Conservation (phyloP, 345 rosid genomes). For the Kandelia obovata region DNA sequence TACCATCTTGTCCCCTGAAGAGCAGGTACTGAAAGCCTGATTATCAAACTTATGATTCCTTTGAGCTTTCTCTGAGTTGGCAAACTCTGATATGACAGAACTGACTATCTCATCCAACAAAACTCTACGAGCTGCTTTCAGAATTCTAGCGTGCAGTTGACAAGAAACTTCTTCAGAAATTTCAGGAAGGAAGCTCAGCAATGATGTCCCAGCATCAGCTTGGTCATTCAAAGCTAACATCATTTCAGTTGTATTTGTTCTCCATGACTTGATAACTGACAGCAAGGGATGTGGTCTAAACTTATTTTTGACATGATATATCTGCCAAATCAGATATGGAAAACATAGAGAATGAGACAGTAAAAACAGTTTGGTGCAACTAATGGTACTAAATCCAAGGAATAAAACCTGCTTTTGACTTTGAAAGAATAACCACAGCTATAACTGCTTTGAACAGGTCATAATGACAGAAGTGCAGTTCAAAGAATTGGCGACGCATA, state of each 20-base stretch:
- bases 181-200: constrained; percentile 40
- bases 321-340: constrained; percentile 42
- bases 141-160: constrained; percentile 73
- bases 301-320: constrained; percentile 59
- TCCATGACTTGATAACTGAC: constrained; percentile 54
- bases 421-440: no score
- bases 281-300: constrained; percentile 47
- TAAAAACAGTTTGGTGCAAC: neutral
- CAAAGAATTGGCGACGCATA: neutral
- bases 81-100: constrained; percentile 51
- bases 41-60: constrained; percentile 40
- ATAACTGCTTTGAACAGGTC: neutral
- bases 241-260: constrained; percentile 27
- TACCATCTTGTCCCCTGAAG: constrained; percentile 34
- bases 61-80: constrained; percentile 43
- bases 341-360: constrained; percentile 13
- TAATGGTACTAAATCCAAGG: constrained; percentile 1
- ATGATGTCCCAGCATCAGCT: constrained; percentile 29
- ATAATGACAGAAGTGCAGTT: neutral
- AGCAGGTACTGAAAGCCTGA: constrained; percentile 32
- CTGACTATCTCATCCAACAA: constrained; percentile 80
- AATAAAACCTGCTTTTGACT: neutral
- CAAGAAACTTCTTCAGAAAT: constrained; percentile 68
- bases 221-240: constrained; percentile 22
- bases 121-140: constrained; percentile 77